Evolutionary conservation across 345 rosid species (phyloP).

Genomic region (Rhodamnia argentea): DNA sequence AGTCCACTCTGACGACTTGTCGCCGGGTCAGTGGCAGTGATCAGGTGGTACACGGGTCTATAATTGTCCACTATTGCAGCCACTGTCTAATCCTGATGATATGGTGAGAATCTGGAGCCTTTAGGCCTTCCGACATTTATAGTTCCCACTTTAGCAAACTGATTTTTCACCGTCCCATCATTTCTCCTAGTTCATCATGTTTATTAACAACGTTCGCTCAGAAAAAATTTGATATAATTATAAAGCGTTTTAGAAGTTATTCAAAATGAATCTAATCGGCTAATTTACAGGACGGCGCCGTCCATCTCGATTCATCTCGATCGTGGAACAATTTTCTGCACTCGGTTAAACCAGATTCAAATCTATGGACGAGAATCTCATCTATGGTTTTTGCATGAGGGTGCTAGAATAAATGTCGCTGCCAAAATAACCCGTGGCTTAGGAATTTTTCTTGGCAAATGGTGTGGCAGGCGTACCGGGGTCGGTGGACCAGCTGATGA

Average conservation of each 20-base stretch:
- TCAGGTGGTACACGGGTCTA: background rate
- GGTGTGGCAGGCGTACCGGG: background rate
- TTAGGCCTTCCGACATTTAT: too few species aligned
- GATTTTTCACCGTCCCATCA: too few species aligned
- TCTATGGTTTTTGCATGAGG: background rate
- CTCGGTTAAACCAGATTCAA: background rate
- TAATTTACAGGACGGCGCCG: too few species aligned
- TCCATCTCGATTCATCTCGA: too few species aligned
- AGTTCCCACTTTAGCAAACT: too few species aligned
- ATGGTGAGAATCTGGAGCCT: too few species aligned
- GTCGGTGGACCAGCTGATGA: background rate
- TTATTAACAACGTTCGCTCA: too few species aligned
- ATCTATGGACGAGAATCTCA: background rate
- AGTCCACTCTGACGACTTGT: conserved; percentile 12
- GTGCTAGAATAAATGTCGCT: background rate
- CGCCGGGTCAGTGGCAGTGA: background rate
- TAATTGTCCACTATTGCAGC: background rate
- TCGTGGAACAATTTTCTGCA: background rate
- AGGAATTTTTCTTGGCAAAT: background rate
- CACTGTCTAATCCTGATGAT: background rate
- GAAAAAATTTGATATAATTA: too few species aligned
- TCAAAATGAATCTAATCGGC: too few species aligned
- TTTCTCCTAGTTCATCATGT: too few species aligned
- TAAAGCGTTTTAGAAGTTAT: too few species aligned
- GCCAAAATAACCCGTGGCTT: background rate